Evolutionary conservation across 305 asterid genomes (phyloP), one percentile per base, ranked within the genome.

Genomic region (Withania somnifera): DNA sequence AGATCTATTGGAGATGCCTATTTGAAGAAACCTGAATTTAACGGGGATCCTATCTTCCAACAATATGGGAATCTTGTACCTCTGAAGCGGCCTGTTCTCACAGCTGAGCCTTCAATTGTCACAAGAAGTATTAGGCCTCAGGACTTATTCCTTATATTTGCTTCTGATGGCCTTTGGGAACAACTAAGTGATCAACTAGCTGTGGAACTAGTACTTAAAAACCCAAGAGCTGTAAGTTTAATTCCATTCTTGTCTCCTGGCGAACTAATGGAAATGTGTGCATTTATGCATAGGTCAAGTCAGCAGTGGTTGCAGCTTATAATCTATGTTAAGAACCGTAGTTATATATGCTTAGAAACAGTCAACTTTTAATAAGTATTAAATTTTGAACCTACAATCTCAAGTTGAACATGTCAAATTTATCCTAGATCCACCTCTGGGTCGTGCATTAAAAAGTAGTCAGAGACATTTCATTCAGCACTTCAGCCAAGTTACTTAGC

Each of bases 131-230:
- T 96, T 6, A 85, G 89, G 85, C 98, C 94, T 57, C 91, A 92
- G 78, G 99, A 96, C 86, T 45, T 90, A 82, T 96, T 96, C 85
- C 54, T 96, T 57, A 96, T 96, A 56, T 96, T 96, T 73, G 99
- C 99, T 26, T 93, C 99, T 36, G 99, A 96, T 90, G 99, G 99
- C 83, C 95, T 96, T 51, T 96, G 99, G 99, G 99, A 96, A 81
- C 95, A 94, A 11, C 87, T 96, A 84, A 91, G 90, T 38, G 98
- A 96, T 64, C 94, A 96, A 64, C 90, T 80, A 79, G 98, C 95
- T 2, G 98, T 96, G 82, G 93, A 92, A 47, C 90, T 96, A 58
- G 99, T 96, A 28, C 88, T 89, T 3, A 93, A 88, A 83, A 58
- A 89, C 86, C 95, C 99, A 30, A 91, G 98, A 92, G 90, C 93